phyloP scores from a whole-genome alignment of 1,139 yeast species.

The Hyphopichia wangnamkhiaoensis region DNA sequence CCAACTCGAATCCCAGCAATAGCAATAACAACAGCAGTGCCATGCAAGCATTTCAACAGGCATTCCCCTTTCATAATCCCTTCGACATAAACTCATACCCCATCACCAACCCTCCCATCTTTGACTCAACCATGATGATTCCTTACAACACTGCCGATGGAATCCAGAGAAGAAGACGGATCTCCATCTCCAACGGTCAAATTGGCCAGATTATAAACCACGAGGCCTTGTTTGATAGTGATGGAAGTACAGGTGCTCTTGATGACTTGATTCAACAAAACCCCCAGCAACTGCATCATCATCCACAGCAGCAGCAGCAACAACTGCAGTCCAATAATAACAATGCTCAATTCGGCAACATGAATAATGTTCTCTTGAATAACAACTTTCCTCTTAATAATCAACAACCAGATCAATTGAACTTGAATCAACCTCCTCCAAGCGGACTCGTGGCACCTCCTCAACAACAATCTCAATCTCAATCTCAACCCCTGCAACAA shows the following conservation, averaged over 20 bases:
- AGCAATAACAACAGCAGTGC: background rate
- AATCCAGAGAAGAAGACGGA: conserved; percentile 54
- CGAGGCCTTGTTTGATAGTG: conserved; percentile 40
- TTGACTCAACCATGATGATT: conserved; percentile 53
- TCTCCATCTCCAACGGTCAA: conserved; percentile 79
- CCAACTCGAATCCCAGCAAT: background rate
- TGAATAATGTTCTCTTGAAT: no score
- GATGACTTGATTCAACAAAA: conserved; percentile 13
- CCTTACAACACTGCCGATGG: conserved; percentile 42
- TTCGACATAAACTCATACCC: conserved; percentile 54
- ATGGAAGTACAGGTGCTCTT: conserved; percentile 11
- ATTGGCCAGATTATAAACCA: conserved; percentile 65
- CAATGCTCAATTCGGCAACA: no score
- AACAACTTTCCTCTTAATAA: no score
- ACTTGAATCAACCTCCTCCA: conserved; percentile 9
- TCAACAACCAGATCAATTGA: conserved; percentile 8
- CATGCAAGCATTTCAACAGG: conserved; percentile 1
- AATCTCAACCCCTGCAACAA: conserved; percentile 5
- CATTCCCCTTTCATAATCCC: conserved; percentile 27
- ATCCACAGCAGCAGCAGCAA: conserved; percentile 10
- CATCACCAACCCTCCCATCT: conserved; percentile 64
- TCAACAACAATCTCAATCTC: conserved; percentile 5
- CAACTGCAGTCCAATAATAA: conserved; percentile 10
- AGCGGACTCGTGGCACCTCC: conserved; percentile 10
- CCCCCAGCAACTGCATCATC: conserved; percentile 9